Evolutionary conservation across 768 basidiomycete genomes (phyloP).

Genomic region (Auriscalpium vulgare): DNA sequence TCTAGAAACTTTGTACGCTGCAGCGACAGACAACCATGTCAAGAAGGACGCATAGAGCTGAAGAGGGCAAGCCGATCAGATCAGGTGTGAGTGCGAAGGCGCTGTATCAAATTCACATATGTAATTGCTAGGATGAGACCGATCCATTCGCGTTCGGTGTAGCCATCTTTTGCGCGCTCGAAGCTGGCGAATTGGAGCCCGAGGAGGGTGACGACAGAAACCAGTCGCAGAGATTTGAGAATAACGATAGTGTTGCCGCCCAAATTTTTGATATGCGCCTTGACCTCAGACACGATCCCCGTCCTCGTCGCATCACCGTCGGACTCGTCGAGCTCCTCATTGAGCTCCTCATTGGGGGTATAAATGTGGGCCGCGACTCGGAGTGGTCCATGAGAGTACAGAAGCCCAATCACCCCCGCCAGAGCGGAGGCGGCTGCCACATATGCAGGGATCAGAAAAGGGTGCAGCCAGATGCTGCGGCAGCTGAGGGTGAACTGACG

Average conservation of each 20-base stretch:
- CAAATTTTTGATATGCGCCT: slow-evolving; percentile 32
- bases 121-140: slow-evolving; percentile 1
- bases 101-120: neutral
- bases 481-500: neutral
- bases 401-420: neutral
- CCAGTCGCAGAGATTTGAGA: slow-evolving; percentile 38
- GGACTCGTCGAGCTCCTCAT: neutral
- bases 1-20: too few relatives aligned
- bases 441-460: neutral
- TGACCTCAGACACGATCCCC: slow-evolving; percentile 8
- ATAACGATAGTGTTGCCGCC: slow-evolving; percentile 39
- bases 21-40: neutral
- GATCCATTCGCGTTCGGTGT: slow-evolving; percentile 10
- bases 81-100: too few relatives aligned
- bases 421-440: neutral
- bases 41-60: neutral
- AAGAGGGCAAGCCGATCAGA: too few relatives aligned
- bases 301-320: neutral
- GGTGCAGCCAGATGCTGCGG: neutral
- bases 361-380: neutral
- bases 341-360: neutral
- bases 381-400: neutral
- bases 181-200: slow-evolving; percentile 40
- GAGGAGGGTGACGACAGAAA: slow-evolving; percentile 40
- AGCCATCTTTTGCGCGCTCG: slow-evolving; percentile 23